Evolutionary conservation across 495 filamentous ascomycete species (phyloP), one percentile per base, ranked within the genome.

Genomic region (Aspergillus homomorphus): DNA sequence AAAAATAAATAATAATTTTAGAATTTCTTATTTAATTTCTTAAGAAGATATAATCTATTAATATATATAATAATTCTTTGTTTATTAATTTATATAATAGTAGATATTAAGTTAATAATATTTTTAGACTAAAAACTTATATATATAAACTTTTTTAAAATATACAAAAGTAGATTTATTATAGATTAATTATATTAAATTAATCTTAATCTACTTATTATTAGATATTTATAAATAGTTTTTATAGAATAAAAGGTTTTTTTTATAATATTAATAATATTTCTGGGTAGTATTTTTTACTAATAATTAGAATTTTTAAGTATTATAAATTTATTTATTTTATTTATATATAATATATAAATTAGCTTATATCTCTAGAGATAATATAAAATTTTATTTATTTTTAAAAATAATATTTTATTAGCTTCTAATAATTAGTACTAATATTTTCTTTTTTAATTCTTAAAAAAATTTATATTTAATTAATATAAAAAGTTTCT

Each of bases 101-200:
- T 48, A 48, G 18, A 20, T 20, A 48, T 48, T 48, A 48, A 22
- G 12, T 22, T 48, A 48, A 48, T 48, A 48, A 12, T 48, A 48
- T 20, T 48, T 18, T 48, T 48, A 48, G 45, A 48, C 9, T 48
- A 48, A 48, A 20, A 48, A 22, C 20, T 48, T 48, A 48, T 48
- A 48, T 20, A 22, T 48, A 20, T 22, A 48, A 12, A 22, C 9
- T 48, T 21, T 2, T 22, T 22, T 21, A 20, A 22, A 12, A 48
- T 48, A 48, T 48, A 8, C 12, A 20, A 21, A 48, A 19, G 20
- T 5, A 3, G 12, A 22, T 21, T 48, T 48, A 48, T 48, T 48
- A 48, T 48, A 48, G 9, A 22, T 12, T 48, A 48, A 22, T 20
- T 12, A 20, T 20, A 22, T 48, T 48, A 48, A 14, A 20, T 48